Evolutionary conservation across 352 stramenopile species (phyloP).

Genomic region (Globisporangium camurandrum): DNA sequence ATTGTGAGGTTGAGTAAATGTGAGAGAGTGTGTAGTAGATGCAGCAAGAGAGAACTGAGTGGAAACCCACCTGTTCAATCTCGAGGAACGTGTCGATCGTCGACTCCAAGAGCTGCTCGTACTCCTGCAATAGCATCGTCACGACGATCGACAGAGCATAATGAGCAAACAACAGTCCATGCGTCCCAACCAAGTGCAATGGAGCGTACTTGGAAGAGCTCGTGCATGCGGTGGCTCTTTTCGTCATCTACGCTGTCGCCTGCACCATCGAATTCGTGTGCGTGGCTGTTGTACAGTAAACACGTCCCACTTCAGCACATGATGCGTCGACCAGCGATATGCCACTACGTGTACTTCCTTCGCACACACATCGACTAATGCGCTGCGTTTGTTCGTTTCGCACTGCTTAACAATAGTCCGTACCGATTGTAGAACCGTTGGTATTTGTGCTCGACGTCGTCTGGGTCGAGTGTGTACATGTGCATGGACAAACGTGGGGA

Average conservation of each 20-base stretch:
- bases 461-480: neutral
- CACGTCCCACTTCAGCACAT: no score
- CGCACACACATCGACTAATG: no score
- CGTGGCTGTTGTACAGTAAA: no score
- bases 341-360: neutral
- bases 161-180: neutral
- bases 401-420: no score
- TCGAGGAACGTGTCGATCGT: conserved; percentile 33
- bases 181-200: neutral
- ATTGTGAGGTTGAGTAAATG: neutral
- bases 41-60: neutral
- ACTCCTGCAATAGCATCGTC: no score
- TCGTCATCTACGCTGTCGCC: conserved; percentile 26
- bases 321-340: neutral
- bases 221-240: conserved; percentile 26
- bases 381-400: no score
- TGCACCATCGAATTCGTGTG: conserved; percentile 25
- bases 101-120: conserved; percentile 43
- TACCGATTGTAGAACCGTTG: conserved; percentile 9
- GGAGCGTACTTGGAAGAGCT: conserved; percentile 37
- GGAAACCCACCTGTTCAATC: conserved; percentile 20
- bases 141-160: neutral
- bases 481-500: neutral
- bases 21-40: neutral
- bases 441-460: conserved; percentile 11